Percentiles rank a stretch among this genome's conserved stretches.
Evolutionary conservation across 1,139 yeast genomes (phyloP).

Genomic region (Suhomyces bolitotheri): DNA sequence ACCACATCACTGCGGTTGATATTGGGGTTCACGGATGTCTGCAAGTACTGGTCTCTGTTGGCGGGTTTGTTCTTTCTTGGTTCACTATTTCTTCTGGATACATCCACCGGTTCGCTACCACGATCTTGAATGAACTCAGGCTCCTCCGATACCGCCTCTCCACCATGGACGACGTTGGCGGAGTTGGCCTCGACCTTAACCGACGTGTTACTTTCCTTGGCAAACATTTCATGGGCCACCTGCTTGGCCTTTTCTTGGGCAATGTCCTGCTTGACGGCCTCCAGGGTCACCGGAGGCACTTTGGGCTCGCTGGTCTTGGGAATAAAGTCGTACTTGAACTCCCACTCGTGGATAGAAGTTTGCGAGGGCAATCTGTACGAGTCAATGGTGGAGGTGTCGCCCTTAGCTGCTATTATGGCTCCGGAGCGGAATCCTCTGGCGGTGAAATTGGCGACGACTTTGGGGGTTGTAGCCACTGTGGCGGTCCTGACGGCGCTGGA

Average conservation of each 20-base stretch:
- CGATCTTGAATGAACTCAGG: constrained; percentile 44
- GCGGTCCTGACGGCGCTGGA: no score
- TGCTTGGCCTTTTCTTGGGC: constrained; percentile 43
- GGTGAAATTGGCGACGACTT: background rate
- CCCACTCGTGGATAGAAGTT: constrained; percentile 50
- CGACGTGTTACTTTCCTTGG: constrained; percentile 39
- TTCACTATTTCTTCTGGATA: constrained; percentile 10
- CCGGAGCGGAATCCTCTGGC: constrained; percentile 7
- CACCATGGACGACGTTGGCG: constrained; percentile 47
- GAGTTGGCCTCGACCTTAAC: constrained; percentile 47
- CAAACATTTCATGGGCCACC: constrained; percentile 45
- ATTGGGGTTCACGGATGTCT: constrained; percentile 44
- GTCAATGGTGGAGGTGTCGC: constrained; percentile 49
- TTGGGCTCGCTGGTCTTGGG: constrained; percentile 48
- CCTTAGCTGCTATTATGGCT: constrained; percentile 31
- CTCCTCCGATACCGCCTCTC: constrained; percentile 41
- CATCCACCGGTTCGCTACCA: constrained; percentile 22
- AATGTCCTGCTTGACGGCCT: constrained; percentile 52
- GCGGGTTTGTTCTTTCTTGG: constrained; percentile 34
- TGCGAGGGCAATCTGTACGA: constrained; percentile 48
- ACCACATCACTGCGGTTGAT: constrained; percentile 41
- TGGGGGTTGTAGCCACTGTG: no score
- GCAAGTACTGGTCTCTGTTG: constrained; percentile 45
- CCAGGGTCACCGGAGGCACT: constrained; percentile 53
- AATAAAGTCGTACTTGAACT: constrained; percentile 52